Conservation (phyloP, 345 rosid genomes). For the Rhizophora apiculata region DNA sequence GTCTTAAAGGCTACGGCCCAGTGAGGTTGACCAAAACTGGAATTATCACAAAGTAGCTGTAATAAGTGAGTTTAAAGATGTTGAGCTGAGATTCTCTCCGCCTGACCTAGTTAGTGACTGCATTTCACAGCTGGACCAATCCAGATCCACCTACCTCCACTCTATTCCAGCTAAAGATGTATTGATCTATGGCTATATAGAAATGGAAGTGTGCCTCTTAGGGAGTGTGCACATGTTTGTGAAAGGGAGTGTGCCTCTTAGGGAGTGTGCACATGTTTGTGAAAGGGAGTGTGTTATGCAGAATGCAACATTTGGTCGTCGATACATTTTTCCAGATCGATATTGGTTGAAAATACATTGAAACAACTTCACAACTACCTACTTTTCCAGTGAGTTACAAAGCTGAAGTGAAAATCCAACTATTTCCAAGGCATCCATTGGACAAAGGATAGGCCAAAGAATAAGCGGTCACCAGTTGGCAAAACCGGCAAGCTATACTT, state of each 20-base stretch:
- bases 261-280: too few species aligned
- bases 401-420: not conserved
- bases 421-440: not conserved
- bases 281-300: not conserved
- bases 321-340: not conserved
- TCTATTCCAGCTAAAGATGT: slow-evolving; percentile 2
- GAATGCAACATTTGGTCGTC: not conserved
- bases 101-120: slow-evolving; percentile 3
- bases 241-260: not conserved
- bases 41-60: not conserved
- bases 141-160: slow-evolving; percentile 1
- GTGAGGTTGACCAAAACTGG: slow-evolving; percentile 6
- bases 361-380: not conserved
- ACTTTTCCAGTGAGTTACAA: not conserved
- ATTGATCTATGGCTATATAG: not conserved
- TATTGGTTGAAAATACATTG: slow-evolving; percentile 16
- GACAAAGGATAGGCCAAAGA: slow-evolving; percentile 10
- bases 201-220: too few species aligned
- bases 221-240: too few species aligned
- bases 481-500: not conserved
- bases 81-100: not conserved
- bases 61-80: not conserved
- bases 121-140: slow-evolving; percentile 1
- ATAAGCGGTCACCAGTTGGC: not conserved
- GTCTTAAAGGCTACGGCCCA: not conserved